Evolutionary conservation across 768 basidiomycete species (phyloP).

Genomic region (Lentinula aciculospora): DNA sequence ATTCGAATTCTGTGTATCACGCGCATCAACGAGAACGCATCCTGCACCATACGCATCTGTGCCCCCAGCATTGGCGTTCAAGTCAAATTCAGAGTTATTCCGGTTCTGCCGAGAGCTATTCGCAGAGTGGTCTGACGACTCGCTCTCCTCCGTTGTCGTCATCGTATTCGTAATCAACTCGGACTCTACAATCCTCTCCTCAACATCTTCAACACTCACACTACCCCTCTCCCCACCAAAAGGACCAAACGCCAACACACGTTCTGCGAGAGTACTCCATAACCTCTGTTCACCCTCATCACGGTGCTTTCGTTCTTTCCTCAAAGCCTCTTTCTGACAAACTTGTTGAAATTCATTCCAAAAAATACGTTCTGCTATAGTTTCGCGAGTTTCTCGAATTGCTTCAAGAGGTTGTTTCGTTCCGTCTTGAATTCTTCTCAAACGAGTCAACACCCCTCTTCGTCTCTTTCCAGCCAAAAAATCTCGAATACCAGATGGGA

Average conservation of each 20-base stretch:
- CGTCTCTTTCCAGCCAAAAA: neutral
- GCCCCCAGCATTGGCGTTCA: neutral
- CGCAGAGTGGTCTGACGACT: neutral
- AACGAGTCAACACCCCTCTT: neutral
- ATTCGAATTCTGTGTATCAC: neutral
- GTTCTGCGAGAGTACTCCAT: conserved; percentile 69
- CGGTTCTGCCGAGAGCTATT: too few species aligned
- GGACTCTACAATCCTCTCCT: neutral
- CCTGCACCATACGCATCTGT: neutral
- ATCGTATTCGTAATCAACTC: neutral
- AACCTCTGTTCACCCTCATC: neutral
- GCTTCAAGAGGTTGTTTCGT: neutral
- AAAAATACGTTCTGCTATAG: neutral
- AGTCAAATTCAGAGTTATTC: neutral
- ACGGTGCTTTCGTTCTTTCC: neutral
- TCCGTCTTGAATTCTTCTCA: neutral
- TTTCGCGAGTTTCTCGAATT: neutral
- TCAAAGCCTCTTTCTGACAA: neutral
- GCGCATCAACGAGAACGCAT: conserved; percentile 78
- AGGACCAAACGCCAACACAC: conserved; percentile 91
- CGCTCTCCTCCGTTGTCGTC: neutral
- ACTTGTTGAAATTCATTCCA: neutral
- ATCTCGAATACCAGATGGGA: conserved; percentile 21
- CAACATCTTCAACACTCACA: neutral
- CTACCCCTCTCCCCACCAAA: neutral